Base-by-base conservation (phyloP, 768 basidiomycete genomes). In the Tulasnella sp. region DNA sequence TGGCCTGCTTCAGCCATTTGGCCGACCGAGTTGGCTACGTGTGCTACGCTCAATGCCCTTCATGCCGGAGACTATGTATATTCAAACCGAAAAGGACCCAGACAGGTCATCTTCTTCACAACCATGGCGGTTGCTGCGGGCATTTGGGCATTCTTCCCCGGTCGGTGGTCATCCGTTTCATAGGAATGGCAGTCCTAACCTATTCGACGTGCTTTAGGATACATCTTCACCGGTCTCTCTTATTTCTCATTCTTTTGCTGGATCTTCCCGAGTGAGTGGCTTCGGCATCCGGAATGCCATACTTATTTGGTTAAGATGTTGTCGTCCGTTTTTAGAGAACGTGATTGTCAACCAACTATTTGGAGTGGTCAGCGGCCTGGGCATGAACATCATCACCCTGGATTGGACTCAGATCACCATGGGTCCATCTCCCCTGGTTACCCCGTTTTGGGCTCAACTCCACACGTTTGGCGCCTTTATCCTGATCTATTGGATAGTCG, bases 381-480 rank as follows among this genome's bases (percentile, higher is more conserved):
- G 97, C 9, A 91, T 98, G 92, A 91, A 94, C 75, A 76, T 96
- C 75, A 81, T 98, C 79, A 98, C 96, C 1, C 98, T 98, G 83
- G 97, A 99, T 84, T 99, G 97, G 97, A 81, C 88, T 85, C 88
- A 92, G 81, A 89, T 93, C 70, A 80, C 88, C 26, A 93, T 89
- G 88, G 88, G 91, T 74, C 90, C 89, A 3, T 90, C 89, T 51
- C 93, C 93, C 11, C 84, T 94, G 73, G 89, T 91, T 85, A 88
- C 91, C 55, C 98, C 97, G 3, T 99, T 97, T 97, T 99, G 97
- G 97, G 98, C 96, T 1, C 89, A 94, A 83, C 93, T 92, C 40
- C 96, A 99, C 83, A 88, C 96, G 79, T 94, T 95, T 82, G 81
- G 84, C 42, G 95, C 94, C 4, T 98, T 99, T 84, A 89, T 95